Evolutionary conservation across 2,329 filamentous ascomycete genomes (phyloP), one percentile per base, ranked within the genome.

Genomic region (Microsporum canis): DNA sequence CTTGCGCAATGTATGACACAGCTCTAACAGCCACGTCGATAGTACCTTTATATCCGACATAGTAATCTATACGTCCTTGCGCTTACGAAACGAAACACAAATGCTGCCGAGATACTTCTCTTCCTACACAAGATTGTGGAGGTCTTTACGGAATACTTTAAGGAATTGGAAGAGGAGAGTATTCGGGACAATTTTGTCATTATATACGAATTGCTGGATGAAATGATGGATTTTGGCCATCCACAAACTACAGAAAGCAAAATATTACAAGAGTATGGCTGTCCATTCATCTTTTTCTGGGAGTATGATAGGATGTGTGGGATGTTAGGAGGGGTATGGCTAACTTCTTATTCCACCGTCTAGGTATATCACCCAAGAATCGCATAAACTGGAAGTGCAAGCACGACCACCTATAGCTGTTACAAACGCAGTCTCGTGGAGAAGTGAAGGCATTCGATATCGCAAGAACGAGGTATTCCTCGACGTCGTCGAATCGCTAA

Each of bases 211-310:
- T 78, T 99, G 64, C 84, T 99, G 65, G 94, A 99, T 72, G 94
- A 99, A 80, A 99, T 99, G 94, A 99, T 99, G 94, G 94, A 99
- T 77, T 99, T 99, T 80, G 94, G 94, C 65, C 96, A 99, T 75
- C 94, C 94, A 4, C 94, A 99, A 76, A 99, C 94, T 7, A 99
- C 94, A 66, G 94, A 99, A 76, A 89, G 85, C 74, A 99, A 99
- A 83, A 99, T 99, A 73, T 79, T 99, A 63, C 94, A 99, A 76
- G 94, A 99, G 79, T 85, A 78, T 61, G 59, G 29, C 17, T 41
- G 43, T 29, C 6, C 7, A 8, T 41, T 33, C 17, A 39, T 1
- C 36, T 23, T 45, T 58, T 27, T 1, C 14, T 2, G 5, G 51
- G 4, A 12, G 6, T 36, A 55, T 12, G 51, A 14, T 2, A n/a